Conservation (phyloP, 169 alveolate species). For the Cryptosporidium sp. region DNA sequence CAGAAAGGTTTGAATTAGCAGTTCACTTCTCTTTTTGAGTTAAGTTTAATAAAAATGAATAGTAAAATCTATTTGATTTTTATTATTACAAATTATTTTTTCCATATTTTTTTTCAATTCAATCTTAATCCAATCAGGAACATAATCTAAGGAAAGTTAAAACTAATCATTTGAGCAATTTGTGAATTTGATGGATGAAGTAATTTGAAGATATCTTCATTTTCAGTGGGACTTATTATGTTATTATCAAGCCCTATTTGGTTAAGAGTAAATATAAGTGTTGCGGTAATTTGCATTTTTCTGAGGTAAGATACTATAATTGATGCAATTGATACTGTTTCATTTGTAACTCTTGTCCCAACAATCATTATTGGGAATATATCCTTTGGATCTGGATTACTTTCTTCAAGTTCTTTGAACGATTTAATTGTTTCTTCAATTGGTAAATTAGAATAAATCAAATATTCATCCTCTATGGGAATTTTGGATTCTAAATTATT, state of each 20-base stretch:
- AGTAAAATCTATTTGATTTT: not conserved
- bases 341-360: constrained; percentile 7
- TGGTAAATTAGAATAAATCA: not conserved
- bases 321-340: constrained; percentile 27
- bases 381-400: constrained; percentile 10
- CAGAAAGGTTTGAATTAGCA: not conserved
- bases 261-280: constrained; percentile 39
- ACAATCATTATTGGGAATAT: constrained; percentile 57
- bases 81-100: not conserved
- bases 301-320: constrained; percentile 39
- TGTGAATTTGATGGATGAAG: constrained; percentile 56
- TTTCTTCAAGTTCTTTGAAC: constrained; percentile 29
- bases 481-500: not conserved
- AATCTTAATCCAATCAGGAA: not conserved
- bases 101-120: not conserved
- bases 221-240: constrained; percentile 23
- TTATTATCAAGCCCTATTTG: constrained; percentile 56
- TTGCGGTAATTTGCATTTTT: constrained; percentile 55
- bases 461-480: not conserved
- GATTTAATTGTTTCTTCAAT: constrained; percentile 28
- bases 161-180: constrained; percentile 45
- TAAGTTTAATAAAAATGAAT: too few species aligned
- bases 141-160: not conserved
- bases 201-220: constrained; percentile 14
- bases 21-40: too few species aligned